Evolutionary conservation across 441 rosid species (phyloP).

Genomic region (Populus hybrid): DNA sequence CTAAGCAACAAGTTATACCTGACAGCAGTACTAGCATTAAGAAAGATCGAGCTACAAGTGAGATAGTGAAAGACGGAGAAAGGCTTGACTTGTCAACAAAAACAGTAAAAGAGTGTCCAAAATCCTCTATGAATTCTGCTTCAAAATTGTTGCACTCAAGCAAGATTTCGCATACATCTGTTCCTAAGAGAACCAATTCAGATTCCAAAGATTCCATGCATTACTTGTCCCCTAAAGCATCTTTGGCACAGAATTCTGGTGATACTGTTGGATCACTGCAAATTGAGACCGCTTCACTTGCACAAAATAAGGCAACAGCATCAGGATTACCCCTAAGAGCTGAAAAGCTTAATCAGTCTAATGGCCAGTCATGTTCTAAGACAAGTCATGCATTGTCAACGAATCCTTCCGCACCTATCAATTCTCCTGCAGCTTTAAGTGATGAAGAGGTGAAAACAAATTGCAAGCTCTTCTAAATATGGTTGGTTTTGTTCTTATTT

Average conservation of each 20-base stretch:
- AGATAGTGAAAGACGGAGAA: constrained; percentile 39
- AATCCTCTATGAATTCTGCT: constrained; percentile 34
- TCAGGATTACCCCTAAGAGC: constrained; percentile 46
- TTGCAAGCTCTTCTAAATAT: too few species aligned
- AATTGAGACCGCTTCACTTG: constrained; percentile 33
- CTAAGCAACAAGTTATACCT: constrained; percentile 35
- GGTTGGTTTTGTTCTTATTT: too few species aligned
- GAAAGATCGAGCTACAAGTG: constrained; percentile 47
- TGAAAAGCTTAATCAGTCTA: constrained; percentile 56
- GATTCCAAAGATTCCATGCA: constrained; percentile 48
- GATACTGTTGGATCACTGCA: constrained; percentile 41
- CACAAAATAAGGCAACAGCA: constrained; percentile 36
- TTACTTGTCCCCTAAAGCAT: constrained; percentile 42
- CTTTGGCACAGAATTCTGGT: constrained; percentile 41
- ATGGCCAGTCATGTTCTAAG: constrained; percentile 45
- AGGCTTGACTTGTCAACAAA: constrained; percentile 35
- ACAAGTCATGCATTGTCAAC: constrained; percentile 40
- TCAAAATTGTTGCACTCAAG: constrained; percentile 40
- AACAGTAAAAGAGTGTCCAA: constrained; percentile 42
- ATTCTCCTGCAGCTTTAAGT: too few species aligned
- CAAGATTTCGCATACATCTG: constrained; percentile 49
- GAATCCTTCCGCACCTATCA: constrained; percentile 43
- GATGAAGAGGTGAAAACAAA: too few species aligned
- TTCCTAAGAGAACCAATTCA: constrained; percentile 36
- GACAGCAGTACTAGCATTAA: constrained; percentile 36